Conservation (phyloP, 306 rosid species). For the Cotoneaster glaucophyllus region DNA sequence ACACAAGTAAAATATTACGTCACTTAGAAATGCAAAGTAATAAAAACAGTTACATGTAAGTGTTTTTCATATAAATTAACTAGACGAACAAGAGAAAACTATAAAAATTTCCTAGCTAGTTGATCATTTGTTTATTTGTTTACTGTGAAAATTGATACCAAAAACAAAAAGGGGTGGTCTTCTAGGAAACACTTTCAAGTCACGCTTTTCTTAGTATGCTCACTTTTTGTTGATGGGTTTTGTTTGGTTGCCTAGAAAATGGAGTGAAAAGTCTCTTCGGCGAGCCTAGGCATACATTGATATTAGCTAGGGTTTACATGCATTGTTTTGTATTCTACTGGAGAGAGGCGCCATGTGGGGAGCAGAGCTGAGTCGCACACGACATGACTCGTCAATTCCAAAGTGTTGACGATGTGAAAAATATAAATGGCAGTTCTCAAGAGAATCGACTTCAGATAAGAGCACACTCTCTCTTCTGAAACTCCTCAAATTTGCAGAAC, state of each 20-base stretch:
- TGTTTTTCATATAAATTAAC: too few species aligned
- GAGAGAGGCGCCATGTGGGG: constrained; percentile 28
- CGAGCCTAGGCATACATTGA: not conserved
- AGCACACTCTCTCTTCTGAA: not conserved
- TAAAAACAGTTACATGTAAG: too few species aligned
- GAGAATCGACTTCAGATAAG: constrained; percentile 21
- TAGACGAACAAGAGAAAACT: not conserved
- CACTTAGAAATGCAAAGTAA: too few species aligned
- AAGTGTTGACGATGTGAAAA: constrained; percentile 30
- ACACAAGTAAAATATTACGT: too few species aligned
- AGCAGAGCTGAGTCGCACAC: constrained; percentile 37
- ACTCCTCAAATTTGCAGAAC: too few species aligned
- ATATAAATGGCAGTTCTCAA: constrained; percentile 31
- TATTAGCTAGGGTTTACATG: not conserved
- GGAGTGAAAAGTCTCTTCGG: not conserved
- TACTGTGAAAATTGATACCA: constrained; percentile 12
- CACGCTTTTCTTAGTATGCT: constrained; percentile 6
- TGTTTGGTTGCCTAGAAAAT: not conserved
- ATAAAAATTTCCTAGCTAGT: not conserved
- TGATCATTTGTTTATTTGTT: constrained; percentile 22
- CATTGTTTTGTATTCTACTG: not conserved
- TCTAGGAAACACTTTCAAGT: constrained; percentile 9
- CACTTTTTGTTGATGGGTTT: constrained; percentile 1
- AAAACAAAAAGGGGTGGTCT: not conserved
- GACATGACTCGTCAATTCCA: constrained; percentile 30